Conservation (phyloP, 495 filamentous ascomycete genomes). For the Talaromyces proteolyticus region DNA sequence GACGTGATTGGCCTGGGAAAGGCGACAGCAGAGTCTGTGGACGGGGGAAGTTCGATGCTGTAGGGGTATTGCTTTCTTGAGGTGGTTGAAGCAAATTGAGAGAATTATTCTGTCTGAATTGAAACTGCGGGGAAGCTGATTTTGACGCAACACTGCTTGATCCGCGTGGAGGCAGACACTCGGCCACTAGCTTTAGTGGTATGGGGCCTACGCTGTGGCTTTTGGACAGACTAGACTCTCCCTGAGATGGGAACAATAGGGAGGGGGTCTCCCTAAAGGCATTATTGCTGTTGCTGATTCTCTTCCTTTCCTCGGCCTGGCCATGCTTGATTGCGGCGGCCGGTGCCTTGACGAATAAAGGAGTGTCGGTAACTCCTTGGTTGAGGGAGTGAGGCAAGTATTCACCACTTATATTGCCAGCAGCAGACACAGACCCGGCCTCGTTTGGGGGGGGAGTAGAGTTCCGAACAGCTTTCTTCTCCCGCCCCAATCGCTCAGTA, state of each 20-base stretch:
- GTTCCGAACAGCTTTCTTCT: background rate
- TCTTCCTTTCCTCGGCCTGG: background rate
- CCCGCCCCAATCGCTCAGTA: slow-evolving; percentile 1
- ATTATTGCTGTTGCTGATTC: background rate
- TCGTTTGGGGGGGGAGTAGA: background rate
- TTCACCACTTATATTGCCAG: background rate
- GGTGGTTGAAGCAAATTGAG: background rate
- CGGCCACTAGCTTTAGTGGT: slow-evolving; percentile 7
- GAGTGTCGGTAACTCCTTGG: slow-evolving; percentile 6
- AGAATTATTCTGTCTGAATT: background rate
- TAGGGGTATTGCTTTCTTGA: too few relatives aligned
- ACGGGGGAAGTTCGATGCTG: background rate
- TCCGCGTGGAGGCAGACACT: background rate
- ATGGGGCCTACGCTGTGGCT: slow-evolving; percentile 4
- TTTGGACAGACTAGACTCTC: background rate
- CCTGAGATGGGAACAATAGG: background rate
- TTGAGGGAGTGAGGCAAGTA: slow-evolving; percentile 2
- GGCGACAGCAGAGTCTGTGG: slow-evolving; percentile 3
- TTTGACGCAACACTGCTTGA: background rate
- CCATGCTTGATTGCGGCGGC: background rate
- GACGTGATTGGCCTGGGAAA: slow-evolving; percentile 3
- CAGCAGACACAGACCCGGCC: background rate
- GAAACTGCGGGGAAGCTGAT: background rate
- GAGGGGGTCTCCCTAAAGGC: background rate
- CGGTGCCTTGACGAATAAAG: background rate